Evolutionary conservation across 805 yeast genomes (phyloP), one percentile per base, ranked within the genome.

Genomic region (Phaffomyces antillensis): DNA sequence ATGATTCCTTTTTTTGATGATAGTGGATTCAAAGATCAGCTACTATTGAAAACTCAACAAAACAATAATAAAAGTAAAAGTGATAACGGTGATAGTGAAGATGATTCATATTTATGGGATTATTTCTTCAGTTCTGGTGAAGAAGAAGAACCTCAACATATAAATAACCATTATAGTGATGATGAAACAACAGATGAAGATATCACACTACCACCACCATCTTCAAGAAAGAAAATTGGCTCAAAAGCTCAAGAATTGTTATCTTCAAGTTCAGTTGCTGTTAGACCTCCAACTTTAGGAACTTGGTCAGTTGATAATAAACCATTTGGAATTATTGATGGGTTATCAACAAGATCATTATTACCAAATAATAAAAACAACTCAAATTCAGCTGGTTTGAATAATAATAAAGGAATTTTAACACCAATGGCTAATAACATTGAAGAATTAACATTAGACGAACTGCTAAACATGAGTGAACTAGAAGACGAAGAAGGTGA

Each of bases 141-240:
- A 31, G 60, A 54, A 15, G 60, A 58, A n/a, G 59, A 56, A 12
- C 53, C 48, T 32, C 59, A 56, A 25, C 53, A 49, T 23, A 48
- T 49, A 23, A 48, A 42, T 8, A 32, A 44, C 32, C 28, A 47
- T 24, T 47, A 42, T 31, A 51, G 76, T 45, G 83, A 85, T 52
- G 96, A 93, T 37, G 96, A 90, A 55, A 86, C 95, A 15, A 93
- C 99, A 0, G 99, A 91, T 62, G 96, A 88, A 50, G 98, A 91
- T 59, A 75, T 78, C n/a, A 73, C 82, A 16, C 65, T 91, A 37
- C 96, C 97, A 5, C 80, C 80, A 4, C 79, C 83, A 7, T 70
- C 84, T 4, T 70, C 78, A 16, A 68, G 75, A 37, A 77, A 72
- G 45, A 69, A 66, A 46, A 73, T 77, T 35, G 95, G 95, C 2